Evolutionary conservation across 208 protist genomes (phyloP), one percentile per base, ranked within the genome.

Genomic region (Balamuthia mandrillaris): DNA sequence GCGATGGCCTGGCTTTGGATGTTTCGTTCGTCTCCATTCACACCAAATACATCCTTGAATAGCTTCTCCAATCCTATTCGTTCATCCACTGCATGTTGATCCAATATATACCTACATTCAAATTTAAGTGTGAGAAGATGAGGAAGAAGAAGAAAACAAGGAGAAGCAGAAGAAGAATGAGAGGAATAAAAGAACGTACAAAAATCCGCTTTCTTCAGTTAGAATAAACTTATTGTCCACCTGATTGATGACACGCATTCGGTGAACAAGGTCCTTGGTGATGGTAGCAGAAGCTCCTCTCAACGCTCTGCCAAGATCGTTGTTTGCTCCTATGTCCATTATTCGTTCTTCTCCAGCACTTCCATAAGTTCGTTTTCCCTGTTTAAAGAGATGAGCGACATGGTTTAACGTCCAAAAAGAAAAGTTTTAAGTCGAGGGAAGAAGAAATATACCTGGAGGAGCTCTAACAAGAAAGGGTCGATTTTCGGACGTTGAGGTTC

Each of bases 41-140:
- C 29, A 4, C 31, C 47, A 44, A 44, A 60, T 0, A 41, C 18
- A 0, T 58, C 31, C 7, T 1, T 14, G n/a, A 61, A 44, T 1
- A 79, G 70, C 49, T 60, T 79, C 31, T 79, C 70, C 5, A 79
- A 49, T 4, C 70, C 70, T 3, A 79, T 79, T 35, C 70, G 33
- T 18, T 79, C 70, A 29, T 79, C 70, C 4, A 79, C 70, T 12
- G 70, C 70, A 39, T 79, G 70, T 29, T 79, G 70, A 29, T 79
- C 70, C 14, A 79, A 21, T 7, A 79, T 60, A 16, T 79, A 79
- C 12, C 70, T 79, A 24, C n/a, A n/a, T n/a, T n/a, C n/a, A n/a
- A n/a, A n/a, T n/a, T n/a, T n/a, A n/a, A n/a, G n/a, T n/a, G n/a
- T n/a, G n/a, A n/a, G n/a, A 0, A 5, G n/a, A 0, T 29, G 29